These are phyloP conservation scores for Zhuliangozyma parablackwelliae DNA, from an alignment of 1,139 yeast genomes.

Conservation along the genomic window DNA sequence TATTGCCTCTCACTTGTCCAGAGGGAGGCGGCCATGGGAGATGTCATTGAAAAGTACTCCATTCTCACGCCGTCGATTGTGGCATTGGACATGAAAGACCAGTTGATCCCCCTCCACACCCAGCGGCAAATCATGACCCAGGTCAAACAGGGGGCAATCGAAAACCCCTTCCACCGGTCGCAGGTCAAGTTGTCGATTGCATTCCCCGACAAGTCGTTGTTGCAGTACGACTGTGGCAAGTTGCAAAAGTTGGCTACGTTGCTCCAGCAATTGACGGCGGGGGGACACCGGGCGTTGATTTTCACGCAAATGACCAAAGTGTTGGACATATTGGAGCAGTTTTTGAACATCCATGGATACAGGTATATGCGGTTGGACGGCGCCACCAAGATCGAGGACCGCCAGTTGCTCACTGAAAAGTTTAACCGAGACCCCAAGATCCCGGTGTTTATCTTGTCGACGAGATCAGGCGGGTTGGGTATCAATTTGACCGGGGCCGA, in stretches of 20 bases:
- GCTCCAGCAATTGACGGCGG: slow-evolving; percentile 70
- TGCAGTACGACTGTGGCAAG: slow-evolving; percentile 97
- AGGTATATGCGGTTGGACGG: slow-evolving; percentile 95
- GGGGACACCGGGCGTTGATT: slow-evolving; percentile 90
- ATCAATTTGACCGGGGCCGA: slow-evolving; percentile 98
- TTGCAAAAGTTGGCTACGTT: slow-evolving; percentile 77
- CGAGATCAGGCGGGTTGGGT: slow-evolving; percentile 97
- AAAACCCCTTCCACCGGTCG: slow-evolving; percentile 70
- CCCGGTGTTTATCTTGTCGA: slow-evolving; percentile 88
- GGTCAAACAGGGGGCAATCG: slow-evolving; percentile 36
- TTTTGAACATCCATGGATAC: slow-evolving; percentile 90
- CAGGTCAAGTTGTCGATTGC: slow-evolving; percentile 89
- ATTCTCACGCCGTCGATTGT: slow-evolving; percentile 88
- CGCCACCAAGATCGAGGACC: slow-evolving; percentile 93
- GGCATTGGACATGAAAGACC: slow-evolving; percentile 66
- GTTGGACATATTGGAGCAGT: slow-evolving; percentile 87
- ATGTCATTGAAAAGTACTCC: slow-evolving; percentile 67
- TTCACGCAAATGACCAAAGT: slow-evolving; percentile 99
- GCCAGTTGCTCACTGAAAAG: slow-evolving; percentile 89
- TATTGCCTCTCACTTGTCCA: slow-evolving; percentile 31
- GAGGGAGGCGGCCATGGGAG: slow-evolving; percentile 42
- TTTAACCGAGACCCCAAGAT: slow-evolving; percentile 83
- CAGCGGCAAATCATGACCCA: slow-evolving; percentile 30
- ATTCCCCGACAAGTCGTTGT: slow-evolving; percentile 87
- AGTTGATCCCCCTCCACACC: slow-evolving; percentile 41